phyloP scores from a whole-genome alignment of 2,329 filamentous ascomycete species.

The Sordariomycetes sp. region DNA sequence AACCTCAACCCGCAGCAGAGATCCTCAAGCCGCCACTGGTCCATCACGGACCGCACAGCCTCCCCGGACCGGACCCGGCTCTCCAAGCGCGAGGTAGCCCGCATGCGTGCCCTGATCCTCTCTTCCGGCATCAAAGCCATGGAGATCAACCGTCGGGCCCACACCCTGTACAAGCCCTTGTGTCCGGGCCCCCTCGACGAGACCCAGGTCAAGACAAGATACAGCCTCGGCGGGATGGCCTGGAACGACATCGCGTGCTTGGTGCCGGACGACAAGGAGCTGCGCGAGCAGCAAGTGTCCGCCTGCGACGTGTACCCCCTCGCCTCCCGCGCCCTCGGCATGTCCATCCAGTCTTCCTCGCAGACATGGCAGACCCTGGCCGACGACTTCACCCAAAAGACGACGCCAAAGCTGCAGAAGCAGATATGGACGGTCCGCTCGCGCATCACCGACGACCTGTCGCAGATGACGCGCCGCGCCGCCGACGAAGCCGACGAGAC shows the following conservation, averaged over 20 bases:
- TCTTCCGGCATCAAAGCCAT: slow-evolving; percentile 85
- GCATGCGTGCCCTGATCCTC: slow-evolving; percentile 67
- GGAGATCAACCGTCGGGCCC: slow-evolving; percentile 62
- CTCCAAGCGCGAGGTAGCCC: slow-evolving; percentile 66
- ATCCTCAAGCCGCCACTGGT: slow-evolving; percentile 35
- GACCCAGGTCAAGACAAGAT: slow-evolving; percentile 11
- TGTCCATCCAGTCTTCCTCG: slow-evolving; percentile 34
- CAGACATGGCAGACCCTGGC: slow-evolving; percentile 51
- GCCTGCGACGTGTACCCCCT: slow-evolving; percentile 38
- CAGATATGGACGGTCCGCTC: slow-evolving; percentile 37
- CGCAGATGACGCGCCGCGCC: slow-evolving; percentile 52
- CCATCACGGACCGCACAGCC: slow-evolving; percentile 33
- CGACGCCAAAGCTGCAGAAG: slow-evolving; percentile 42
- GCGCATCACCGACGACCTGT: slow-evolving; percentile 42
- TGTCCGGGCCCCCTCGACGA: slow-evolving; percentile 9
- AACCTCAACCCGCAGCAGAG: not conserved
- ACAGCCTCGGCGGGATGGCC: slow-evolving; percentile 13
- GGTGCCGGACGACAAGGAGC: slow-evolving; percentile 21
- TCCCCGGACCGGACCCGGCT: slow-evolving; percentile 28
- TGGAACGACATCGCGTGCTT: slow-evolving; percentile 37
- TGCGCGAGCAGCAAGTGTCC: slow-evolving; percentile 24
- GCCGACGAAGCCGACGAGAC: slow-evolving; percentile 76
- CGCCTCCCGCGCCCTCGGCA: slow-evolving; percentile 41
- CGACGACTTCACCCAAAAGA: slow-evolving; percentile 46
- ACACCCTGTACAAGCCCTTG: slow-evolving; percentile 32